Base-by-base conservation (phyloP, 371 early-diverging fungal genomes). In the Mucor racemosus region DNA sequence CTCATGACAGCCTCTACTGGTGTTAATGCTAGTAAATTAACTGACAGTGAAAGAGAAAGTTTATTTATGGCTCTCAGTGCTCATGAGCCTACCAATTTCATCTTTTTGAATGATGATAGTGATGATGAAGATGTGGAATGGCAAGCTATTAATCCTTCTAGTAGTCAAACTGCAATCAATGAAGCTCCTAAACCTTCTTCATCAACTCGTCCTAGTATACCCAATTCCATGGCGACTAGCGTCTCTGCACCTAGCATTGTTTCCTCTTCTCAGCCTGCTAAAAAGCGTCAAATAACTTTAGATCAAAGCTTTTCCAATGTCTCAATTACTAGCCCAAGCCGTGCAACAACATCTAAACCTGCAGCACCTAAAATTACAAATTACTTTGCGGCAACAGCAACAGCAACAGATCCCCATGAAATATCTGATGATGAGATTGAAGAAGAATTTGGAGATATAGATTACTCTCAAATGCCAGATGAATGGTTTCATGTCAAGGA, bases 1-100 rank as follows among this genome's bases (percentile, higher is more conserved):
- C 41, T 84, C 8, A 77, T 78, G 76, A 69, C 71, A 31, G 80
- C 81, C 14, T 76, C 81, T 8, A 79, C 78, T 5, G 80, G 77
- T 10, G 74, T 64, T 1, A 75, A 67, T 21, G 56, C 68, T 0
- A 79, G 77, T 17, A 70, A 74, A 39, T 39, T 84, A 2, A 61
- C 63, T 1, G 33, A 58, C 11, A 48, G 44, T 4, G 74, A 79
- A 55, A 78, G 68, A 59, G 73, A 78, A 60, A 21, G 50, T 0
- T 31, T 84, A 6, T 78, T 78, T 34, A 59, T 66, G 50, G 73
- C 71, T 0, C 64, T 84, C 0, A 73, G 75, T 38, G 66, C 73
- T 0, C 84, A 84, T 54, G 77, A 84, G 40, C 81, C 81, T 7
- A 66, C 58, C 9, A 71, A 79, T 59, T 67, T 65, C 7, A 78